These are phyloP conservation scores for Cordyceps militaris DNA, from an alignment of 2,329 filamentous ascomycete genomes.

Conservation along the genomic window DNA sequence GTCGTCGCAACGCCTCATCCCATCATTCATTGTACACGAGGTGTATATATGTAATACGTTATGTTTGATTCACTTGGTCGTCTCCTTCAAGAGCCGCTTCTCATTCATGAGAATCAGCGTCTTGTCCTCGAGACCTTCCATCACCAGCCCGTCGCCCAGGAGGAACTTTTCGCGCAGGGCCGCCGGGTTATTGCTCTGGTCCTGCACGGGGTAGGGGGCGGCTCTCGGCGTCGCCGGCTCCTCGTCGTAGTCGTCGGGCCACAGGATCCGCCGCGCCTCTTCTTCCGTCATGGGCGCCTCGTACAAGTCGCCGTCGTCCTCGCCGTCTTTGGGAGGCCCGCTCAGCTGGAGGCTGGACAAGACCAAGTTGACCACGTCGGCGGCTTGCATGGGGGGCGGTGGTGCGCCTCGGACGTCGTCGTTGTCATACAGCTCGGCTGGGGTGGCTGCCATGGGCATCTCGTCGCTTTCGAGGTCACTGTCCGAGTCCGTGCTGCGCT, in stretches of 20 bases:
- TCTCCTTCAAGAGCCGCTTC: conserved; percentile 28
- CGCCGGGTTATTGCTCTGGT: conserved; percentile 8
- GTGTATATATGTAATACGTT: neutral
- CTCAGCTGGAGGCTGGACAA: neutral
- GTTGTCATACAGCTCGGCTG: neutral
- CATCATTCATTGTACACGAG: neutral
- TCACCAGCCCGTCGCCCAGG: conserved; percentile 27
- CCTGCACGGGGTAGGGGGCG: neutral
- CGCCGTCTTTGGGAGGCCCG: neutral
- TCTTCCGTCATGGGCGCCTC: conserved; percentile 33
- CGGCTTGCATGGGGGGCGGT: neutral
- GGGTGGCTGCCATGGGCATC: conserved; percentile 10
- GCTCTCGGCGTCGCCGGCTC: conserved; percentile 12
- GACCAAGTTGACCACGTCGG: neutral
- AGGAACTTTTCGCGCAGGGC: conserved; percentile 34
- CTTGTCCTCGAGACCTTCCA: conserved; percentile 31
- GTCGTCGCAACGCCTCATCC: neutral
- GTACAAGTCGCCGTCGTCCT: conserved; percentile 18
- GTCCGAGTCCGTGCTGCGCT: conserved; percentile 19
- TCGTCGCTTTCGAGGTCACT: conserved; percentile 14
- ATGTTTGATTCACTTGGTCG: too few species aligned
- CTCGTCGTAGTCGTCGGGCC: conserved; percentile 26
- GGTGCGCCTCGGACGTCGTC: neutral
- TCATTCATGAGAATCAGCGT: conserved; percentile 28
- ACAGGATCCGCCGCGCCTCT: conserved; percentile 33